Percentiles rank a stretch among this genome's conserved stretches.
Evolutionary conservation across 2,329 filamentous ascomycete species (phyloP).

Genomic region (Dactylellina sp.): DNA sequence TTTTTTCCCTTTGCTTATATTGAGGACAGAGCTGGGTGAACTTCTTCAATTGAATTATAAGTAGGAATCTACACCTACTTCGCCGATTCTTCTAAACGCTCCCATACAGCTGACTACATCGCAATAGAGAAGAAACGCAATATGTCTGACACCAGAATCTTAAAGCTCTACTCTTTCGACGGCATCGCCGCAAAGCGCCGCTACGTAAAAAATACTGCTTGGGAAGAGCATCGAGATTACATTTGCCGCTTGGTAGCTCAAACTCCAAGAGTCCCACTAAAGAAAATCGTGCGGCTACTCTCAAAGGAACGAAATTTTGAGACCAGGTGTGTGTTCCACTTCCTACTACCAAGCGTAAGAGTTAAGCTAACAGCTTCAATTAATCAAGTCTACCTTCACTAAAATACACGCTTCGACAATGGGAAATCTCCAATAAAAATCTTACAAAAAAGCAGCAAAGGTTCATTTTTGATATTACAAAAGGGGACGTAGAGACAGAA

Average conservation of each 20-base stretch:
- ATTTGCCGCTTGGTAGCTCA: neutral
- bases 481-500: neutral
- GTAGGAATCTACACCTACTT: too few species aligned
- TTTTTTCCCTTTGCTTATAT: too few species aligned
- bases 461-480: neutral
- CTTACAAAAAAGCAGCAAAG: conserved; percentile 1
- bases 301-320: neutral
- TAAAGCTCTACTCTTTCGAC: neutral
- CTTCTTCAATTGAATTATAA: too few species aligned
- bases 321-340: too few species aligned
- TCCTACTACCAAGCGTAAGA: neutral
- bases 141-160: neutral
- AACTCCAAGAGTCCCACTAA: neutral
- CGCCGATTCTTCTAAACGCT: too few species aligned
- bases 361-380: neutral
- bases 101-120: too few species aligned
- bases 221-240: neutral
- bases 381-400: neutral
- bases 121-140: too few species aligned
- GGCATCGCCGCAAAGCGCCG: neutral
- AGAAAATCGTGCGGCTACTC: neutral
- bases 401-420: neutral
- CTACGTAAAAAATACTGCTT: neutral
- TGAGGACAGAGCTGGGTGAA: too few species aligned
- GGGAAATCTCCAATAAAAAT: conserved; percentile 6